Evolutionary conservation across 495 filamentous ascomycete species (phyloP).

Genomic region (Penicillium silybi): DNA sequence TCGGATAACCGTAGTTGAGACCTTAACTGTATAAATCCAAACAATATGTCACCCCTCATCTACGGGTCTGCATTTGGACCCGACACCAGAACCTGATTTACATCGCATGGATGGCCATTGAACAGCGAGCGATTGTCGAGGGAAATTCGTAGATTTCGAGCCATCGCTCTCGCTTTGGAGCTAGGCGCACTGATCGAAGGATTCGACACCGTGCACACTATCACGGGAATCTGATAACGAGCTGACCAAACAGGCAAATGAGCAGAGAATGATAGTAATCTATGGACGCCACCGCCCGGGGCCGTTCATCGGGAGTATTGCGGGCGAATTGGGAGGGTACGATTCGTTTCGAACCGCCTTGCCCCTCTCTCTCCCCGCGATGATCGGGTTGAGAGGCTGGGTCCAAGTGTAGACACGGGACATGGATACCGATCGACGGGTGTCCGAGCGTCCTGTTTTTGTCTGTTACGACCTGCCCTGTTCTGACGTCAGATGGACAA

Average conservation of each 20-base stretch:
- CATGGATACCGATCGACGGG: slow-evolving; percentile 2
- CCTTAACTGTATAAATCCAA: background rate
- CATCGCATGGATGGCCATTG: background rate
- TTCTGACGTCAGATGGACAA: slow-evolving; percentile 16
- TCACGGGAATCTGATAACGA: slow-evolving; percentile 5
- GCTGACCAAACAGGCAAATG: slow-evolving; percentile 6
- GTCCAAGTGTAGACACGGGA: slow-evolving; percentile 5
- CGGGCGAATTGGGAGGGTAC: background rate
- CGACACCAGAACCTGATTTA: background rate
- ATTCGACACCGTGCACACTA: background rate
- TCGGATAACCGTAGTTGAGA: background rate
- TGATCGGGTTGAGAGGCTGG: background rate
- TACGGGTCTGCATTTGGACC: background rate
- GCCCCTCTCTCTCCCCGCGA: slow-evolving; percentile 3
- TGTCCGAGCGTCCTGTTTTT: slow-evolving; percentile 10
- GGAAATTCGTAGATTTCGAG: background rate
- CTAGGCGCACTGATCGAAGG: background rate
- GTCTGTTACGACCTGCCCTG: background rate
- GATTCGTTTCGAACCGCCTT: background rate
- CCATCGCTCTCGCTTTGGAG: background rate
- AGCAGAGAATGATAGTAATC: background rate
- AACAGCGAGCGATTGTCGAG: background rate
- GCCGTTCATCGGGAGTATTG: background rate
- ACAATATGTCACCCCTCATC: background rate
- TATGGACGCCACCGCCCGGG: background rate